Evolutionary conservation across 2,329 filamentous ascomycete species (phyloP), one percentile per base, ranked within the genome.

Genomic region (Aspergillus fischeri): DNA sequence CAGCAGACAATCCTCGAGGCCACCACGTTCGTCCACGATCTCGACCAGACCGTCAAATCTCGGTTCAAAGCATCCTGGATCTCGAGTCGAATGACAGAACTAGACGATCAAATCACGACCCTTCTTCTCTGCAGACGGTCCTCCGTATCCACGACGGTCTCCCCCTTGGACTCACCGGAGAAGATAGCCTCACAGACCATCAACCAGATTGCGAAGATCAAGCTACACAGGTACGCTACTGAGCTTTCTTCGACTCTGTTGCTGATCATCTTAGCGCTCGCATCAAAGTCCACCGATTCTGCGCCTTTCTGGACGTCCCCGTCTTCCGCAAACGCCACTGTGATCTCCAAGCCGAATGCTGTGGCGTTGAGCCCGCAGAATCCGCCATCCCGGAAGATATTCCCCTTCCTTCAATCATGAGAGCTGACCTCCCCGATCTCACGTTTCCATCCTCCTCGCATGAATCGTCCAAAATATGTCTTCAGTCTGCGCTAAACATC

Each of bases 241-340:
- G 11, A 7, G 14, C 14, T 7, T 38, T 6, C 11, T 17, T 2
- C 3, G 4, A 9, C 17, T 27, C 17, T 24, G n/a, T 6, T 27
- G n/a, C 7, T 21, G 2, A 49, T 11, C 2, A 8, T n/a, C 8
- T 20, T 29, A 71, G 67, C 28, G 67, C 68, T 24, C 61, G 65
- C 17, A 67, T 71, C 28, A 71, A 70, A 57, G 50, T 67, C 7
- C 67, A 71, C 51, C 65, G 68, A 9, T 67, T 68, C 45, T 61
- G 63, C 24, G 69, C 69, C 10, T 71, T 71, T 51, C 61, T 58
- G 45, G 68, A 70, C 44, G 54, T 65, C 5, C 65, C 67, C 2
- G 54, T 68, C n/a, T 65, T 67, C 44, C 55, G 60, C 7, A 58
- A 65, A 54, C 57, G 49, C 9, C 65, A 69, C 47, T 68, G 64